Conservation (phyloP, 257 asterid species). For the Leonotis leonurus region DNA sequence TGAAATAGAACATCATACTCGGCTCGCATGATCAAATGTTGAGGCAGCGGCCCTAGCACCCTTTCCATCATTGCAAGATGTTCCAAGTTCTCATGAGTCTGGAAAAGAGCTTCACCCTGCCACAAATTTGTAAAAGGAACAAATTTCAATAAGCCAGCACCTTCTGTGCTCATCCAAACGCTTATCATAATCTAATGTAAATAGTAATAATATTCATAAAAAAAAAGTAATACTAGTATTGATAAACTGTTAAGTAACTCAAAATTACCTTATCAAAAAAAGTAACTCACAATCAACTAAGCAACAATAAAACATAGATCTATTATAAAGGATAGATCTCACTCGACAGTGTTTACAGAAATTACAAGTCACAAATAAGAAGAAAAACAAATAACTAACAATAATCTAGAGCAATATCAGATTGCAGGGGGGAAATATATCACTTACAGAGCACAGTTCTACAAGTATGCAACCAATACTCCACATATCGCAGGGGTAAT, state of each 20-base stretch:
- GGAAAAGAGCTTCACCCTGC: conserved; percentile 87
- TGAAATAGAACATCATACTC: conserved; percentile 36
- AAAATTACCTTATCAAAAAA: too few relatives aligned
- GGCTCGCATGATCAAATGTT: conserved; percentile 64
- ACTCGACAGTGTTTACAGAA: background rate
- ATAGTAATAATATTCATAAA: background rate
- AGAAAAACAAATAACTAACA: background rate
- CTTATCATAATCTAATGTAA: background rate
- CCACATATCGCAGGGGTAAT: conserved; percentile 93
- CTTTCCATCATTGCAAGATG: conserved; percentile 98
- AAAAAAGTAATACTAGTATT: background rate
- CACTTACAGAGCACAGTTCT: conserved; percentile 84
- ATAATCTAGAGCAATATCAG: background rate
- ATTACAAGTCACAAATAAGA: background rate
- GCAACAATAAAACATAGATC: background rate
- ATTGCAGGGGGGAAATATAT: background rate
- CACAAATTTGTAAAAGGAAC: background rate
- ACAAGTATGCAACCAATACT: conserved; percentile 87
- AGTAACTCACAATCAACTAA: background rate
- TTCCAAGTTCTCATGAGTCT: conserved; percentile 91
- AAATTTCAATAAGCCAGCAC: conserved; percentile 4
- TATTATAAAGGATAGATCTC: background rate
- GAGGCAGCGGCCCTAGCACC: conserved; percentile 90
- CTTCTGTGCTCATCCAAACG: background rate
- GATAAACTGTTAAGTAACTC: background rate